These are phyloP conservation scores for Arthroderma sp. DNA, from an alignment of 2,329 filamentous ascomycete genomes.

Conservation along the genomic window DNA sequence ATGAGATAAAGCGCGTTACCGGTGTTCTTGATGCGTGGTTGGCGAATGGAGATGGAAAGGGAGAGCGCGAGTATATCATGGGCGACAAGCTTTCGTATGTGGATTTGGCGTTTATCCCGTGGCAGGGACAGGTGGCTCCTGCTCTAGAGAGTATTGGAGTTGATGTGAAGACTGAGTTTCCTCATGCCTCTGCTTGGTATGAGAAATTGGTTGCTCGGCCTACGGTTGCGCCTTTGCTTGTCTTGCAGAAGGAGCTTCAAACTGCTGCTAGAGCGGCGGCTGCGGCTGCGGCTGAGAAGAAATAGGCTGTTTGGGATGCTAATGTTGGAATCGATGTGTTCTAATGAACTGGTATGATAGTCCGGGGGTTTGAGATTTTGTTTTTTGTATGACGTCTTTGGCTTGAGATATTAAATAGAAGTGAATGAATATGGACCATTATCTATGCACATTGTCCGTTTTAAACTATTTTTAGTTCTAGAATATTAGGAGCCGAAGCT, in stretches of 20 bases:
- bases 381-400: too few species aligned
- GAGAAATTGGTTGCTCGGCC: slow-evolving; percentile 8
- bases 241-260: background rate
- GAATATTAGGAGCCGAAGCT: too few species aligned
- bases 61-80: slow-evolving; percentile 25
- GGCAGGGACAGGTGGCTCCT: slow-evolving; percentile 2
- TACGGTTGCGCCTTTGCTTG: slow-evolving; percentile 5
- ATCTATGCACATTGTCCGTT: too few species aligned
- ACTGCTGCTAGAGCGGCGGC: slow-evolving; percentile 29
- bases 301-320: too few species aligned
- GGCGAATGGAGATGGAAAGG: slow-evolving; percentile 9
- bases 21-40: slow-evolving; percentile 34
- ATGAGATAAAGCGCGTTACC: slow-evolving; percentile 35
- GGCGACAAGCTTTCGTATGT: slow-evolving; percentile 32
- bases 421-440: too few species aligned
- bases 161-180: slow-evolving; percentile 8
- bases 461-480: too few species aligned
- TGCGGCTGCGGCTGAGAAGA: slow-evolving; percentile 28
- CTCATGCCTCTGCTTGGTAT: slow-evolving; percentile 11
- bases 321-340: too few species aligned
- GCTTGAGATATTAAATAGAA: too few species aligned
- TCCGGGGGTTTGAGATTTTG: too few species aligned
- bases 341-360: too few species aligned
- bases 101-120: slow-evolving; percentile 25
- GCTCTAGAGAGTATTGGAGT: background rate